Evolutionary conservation across 805 yeast genomes (phyloP).

Genomic region (Zygotorulaspora chibaensis): DNA sequence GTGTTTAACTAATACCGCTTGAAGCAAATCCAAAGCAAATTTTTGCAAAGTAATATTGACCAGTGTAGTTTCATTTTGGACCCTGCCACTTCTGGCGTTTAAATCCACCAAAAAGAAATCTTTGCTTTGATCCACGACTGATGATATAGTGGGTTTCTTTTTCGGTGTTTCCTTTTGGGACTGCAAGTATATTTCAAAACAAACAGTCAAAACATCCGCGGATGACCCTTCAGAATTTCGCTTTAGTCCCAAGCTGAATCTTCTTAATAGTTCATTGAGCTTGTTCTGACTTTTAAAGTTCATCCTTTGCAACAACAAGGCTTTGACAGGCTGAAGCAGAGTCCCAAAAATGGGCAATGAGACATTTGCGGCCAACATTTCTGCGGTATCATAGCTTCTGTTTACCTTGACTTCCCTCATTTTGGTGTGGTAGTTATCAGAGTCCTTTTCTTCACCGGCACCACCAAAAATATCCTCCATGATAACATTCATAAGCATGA

Average conservation of each 20-base stretch:
- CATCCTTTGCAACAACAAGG: slow-evolving; percentile 58
- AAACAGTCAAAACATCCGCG: slow-evolving; percentile 58
- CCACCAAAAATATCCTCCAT: slow-evolving; percentile 94
- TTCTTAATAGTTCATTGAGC: slow-evolving; percentile 70
- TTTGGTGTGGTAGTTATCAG: slow-evolving; percentile 79
- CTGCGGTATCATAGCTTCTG: slow-evolving; percentile 84
- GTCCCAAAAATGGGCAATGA: slow-evolving; percentile 51
- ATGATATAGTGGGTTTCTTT: background rate
- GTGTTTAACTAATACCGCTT: slow-evolving; percentile 65
- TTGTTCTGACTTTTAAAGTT: slow-evolving; percentile 66
- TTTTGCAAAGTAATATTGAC: slow-evolving; percentile 63
- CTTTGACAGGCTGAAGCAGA: slow-evolving; percentile 65
- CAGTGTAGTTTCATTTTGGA: slow-evolving; percentile 51
- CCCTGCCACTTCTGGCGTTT: slow-evolving; percentile 52
- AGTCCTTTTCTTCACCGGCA: slow-evolving; percentile 91
- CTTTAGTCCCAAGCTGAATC: slow-evolving; percentile 74
- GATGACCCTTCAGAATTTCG: slow-evolving; percentile 59
- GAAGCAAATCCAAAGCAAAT: slow-evolving; percentile 70
- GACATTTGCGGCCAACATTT: slow-evolving; percentile 64
- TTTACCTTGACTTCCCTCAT: slow-evolving; percentile 89
- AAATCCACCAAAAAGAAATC: slow-evolving; percentile 74
- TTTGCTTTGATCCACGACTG: slow-evolving; percentile 40
- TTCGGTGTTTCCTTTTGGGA: slow-evolving; percentile 32
- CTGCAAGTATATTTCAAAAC: slow-evolving; percentile 66
- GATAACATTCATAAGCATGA: slow-evolving; percentile 58